phyloP scores from a whole-genome alignment of 148 eudicot genomes.

The Fagopyrum homotropicum region DNA sequence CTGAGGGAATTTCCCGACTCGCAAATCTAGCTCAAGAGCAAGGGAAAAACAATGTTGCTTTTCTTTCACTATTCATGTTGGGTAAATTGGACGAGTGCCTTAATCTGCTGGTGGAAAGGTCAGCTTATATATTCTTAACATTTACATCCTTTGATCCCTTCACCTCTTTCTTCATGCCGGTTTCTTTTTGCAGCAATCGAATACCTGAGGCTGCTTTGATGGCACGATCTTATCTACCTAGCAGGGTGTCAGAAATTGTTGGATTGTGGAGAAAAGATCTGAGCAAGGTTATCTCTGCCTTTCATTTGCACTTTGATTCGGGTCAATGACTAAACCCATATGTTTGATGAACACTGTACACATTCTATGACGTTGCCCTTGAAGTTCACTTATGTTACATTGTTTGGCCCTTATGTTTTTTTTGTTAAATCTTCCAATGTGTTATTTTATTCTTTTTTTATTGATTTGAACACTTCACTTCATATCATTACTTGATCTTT shows the following conservation, averaged over 20 bases:
- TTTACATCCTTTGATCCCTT: conserved; percentile 4
- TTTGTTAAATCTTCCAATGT: background rate
- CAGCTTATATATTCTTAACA: background rate
- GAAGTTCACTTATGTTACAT: background rate
- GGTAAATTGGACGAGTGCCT: conserved; percentile 96
- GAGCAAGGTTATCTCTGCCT: conserved; percentile 45
- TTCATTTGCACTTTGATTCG: background rate
- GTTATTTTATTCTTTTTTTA: background rate
- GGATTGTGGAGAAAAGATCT: conserved; percentile 92
- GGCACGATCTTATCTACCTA: conserved; percentile 98
- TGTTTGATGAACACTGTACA: background rate
- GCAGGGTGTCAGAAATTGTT: conserved; percentile 91
- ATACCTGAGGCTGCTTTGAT: conserved; percentile 98
- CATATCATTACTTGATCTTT: background rate
- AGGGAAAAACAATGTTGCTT: conserved; percentile 95
- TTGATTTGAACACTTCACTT: background rate
- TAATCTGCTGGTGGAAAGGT: conserved; percentile 91
- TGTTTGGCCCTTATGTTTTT: background rate
- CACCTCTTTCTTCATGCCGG: conserved; percentile 15
- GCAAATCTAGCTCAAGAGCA: conserved; percentile 74
- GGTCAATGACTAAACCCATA: background rate
- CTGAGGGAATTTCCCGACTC: conserved; percentile 75
- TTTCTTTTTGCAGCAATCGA: conserved; percentile 69
- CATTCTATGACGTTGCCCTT: background rate
- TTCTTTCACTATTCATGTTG: conserved; percentile 85